These are phyloP conservation scores for Elsinoe ampelina DNA, from an alignment of 2,329 filamentous ascomycete species.

Conservation along the genomic window DNA sequence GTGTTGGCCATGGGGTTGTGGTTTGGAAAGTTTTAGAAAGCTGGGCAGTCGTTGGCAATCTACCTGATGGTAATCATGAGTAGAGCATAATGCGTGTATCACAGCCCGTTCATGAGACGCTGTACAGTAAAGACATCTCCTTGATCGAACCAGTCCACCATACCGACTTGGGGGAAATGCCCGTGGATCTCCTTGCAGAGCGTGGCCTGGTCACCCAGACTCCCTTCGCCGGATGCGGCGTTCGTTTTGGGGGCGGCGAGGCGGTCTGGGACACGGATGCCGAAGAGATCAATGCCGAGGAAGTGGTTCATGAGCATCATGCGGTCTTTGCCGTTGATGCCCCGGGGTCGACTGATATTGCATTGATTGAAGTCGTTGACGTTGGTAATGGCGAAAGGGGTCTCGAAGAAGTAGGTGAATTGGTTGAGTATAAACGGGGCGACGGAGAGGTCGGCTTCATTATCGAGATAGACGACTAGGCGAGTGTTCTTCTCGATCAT, in stretches of 20 bases:
- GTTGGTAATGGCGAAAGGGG: constrained; percentile 34
- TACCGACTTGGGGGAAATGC: constrained; percentile 34
- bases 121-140: constrained; percentile 36
- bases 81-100: neutral
- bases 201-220: constrained; percentile 35
- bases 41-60: no score
- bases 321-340: constrained; percentile 29
- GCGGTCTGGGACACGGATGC: constrained; percentile 36
- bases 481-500: constrained; percentile 35
- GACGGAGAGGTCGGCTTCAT: constrained; percentile 29
- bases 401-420: constrained; percentile 38
- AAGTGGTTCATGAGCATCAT: constrained; percentile 44
- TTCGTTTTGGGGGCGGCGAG: constrained; percentile 33
- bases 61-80: no score
- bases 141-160: constrained; percentile 39
- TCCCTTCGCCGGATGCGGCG: constrained; percentile 35
- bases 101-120: constrained; percentile 30
- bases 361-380: constrained; percentile 32
- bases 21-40: no score
- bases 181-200: constrained; percentile 32
- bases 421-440: constrained; percentile 31
- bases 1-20: neutral
- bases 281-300: constrained; percentile 34
- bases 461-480: constrained; percentile 38
- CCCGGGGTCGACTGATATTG: constrained; percentile 35